Conservation (phyloP, 164 flowering plant species). For the Santalum album region DNA sequence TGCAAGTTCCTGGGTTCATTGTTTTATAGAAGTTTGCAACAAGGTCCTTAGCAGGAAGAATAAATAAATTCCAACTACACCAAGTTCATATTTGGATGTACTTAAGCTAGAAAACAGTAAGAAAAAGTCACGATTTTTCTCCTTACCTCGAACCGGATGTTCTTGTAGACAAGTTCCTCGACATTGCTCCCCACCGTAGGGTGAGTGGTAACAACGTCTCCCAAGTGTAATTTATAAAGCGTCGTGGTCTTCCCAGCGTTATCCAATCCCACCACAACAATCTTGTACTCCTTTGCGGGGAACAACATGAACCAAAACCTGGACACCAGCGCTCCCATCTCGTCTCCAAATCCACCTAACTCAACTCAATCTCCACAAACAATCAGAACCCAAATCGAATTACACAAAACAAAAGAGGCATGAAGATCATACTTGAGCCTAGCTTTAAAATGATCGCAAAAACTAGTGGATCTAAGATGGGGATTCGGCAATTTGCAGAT, state of each 20-base stretch:
- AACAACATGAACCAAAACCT: conserved; percentile 93
- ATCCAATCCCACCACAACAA: conserved; percentile 91
- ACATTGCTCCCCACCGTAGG: conserved; percentile 99
- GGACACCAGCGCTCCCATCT: conserved; percentile 75
- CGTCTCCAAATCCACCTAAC: neutral
- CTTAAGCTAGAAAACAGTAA: no score
- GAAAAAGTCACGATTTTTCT: no score
- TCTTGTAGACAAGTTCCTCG: conserved; percentile 93
- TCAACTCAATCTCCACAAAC: neutral
- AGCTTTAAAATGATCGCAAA: no score
- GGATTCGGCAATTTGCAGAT: no score
- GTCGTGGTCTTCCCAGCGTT: conserved; percentile 99
- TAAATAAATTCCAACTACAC: no score
- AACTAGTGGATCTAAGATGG: no score
- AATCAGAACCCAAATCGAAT: neutral
- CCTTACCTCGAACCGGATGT: conserved; percentile 94
- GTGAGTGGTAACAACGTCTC: conserved; percentile 95
- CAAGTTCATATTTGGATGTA: no score
- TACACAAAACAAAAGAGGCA: neutral
- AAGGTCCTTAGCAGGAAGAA: no score
- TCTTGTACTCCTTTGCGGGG: conserved; percentile 96
- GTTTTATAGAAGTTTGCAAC: no score
- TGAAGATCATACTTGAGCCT: no score
- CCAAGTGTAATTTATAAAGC: conserved; percentile 87
- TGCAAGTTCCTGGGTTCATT: no score